These are phyloP conservation scores for Zygosaccharomyces rouxii DNA, from an alignment of 805 yeast genomes.

Conservation along the genomic window DNA sequence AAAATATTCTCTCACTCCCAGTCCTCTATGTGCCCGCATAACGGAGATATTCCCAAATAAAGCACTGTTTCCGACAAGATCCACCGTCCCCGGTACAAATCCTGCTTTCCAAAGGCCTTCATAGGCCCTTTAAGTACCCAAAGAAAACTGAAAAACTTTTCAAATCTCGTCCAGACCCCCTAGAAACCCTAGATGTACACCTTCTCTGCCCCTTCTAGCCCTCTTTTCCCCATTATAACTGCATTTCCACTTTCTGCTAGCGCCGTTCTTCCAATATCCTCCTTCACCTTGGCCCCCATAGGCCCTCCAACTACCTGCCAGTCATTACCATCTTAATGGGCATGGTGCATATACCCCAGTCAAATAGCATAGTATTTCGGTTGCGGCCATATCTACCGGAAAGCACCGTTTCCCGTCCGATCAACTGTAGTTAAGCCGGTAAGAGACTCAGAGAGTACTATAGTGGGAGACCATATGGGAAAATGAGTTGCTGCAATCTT, in stretches of 20 bases:
- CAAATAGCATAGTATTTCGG: constrained; percentile 31
- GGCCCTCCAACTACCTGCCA: not conserved
- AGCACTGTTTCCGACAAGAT: no score
- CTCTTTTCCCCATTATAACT: not conserved
- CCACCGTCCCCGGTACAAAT: not conserved
- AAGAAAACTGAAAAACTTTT: no score
- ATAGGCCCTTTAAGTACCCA: no score
- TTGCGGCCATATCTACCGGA: constrained; percentile 58
- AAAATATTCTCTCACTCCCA: not conserved
- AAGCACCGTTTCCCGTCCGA: constrained; percentile 61
- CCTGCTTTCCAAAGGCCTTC: no score
- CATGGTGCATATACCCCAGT: not conserved
- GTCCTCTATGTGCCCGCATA: not conserved
- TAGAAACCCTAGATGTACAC: not conserved
- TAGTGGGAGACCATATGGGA: constrained; percentile 57
- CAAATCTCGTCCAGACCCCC: no score
- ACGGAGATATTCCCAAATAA: not conserved
- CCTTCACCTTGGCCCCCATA: not conserved
- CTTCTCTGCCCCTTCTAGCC: not conserved
- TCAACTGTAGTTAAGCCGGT: constrained; percentile 55
- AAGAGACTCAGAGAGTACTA: constrained; percentile 56
- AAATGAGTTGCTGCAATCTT: constrained; percentile 52
- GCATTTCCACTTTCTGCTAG: not conserved
- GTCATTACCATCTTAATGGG: not conserved
- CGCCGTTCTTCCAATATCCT: not conserved